Evolutionary conservation across 345 rosid species (phyloP), one percentile per base, ranked within the genome.

Genomic region (Noccaea bulbosa): DNA sequence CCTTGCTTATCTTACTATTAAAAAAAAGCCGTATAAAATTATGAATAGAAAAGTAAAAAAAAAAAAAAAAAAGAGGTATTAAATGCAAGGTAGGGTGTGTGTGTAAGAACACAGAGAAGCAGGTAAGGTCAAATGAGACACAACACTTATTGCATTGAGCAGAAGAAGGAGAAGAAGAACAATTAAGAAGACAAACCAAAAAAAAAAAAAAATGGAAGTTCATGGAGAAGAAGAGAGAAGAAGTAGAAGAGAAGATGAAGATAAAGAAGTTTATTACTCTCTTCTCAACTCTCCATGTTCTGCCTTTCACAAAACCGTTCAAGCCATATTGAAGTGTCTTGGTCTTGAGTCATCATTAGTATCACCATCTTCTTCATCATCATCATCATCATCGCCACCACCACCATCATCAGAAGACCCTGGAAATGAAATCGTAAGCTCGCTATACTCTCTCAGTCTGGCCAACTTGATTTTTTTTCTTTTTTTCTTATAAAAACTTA

Each of bases 201-300:
- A 60, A 74, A 20, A 75, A 14, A 8, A 2, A 50, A 60, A 74
- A 20, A 75, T 75, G 78, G 65, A 68, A 75, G 64, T 68, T 37
- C 62, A 68, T 7, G 65, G 64, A 62, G 64, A 75, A 24, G 56
- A 67, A 67, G 78, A 66, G 66, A 66, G 67, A 24, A 67, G 8
- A 63, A 45, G 32, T 24, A 63, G 63, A 53, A 34, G 60, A 66
- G 67, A 70, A 56, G 64, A 72, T 10, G 76, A 54, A 63, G 64
- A 63, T 24, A 37, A 54, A 45, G 45, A 72, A 72, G 56, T 60
- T 60, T 8, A 67, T 45, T 8, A 53, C 69, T 45, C 73, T 67
- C 47, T 74, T 67, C 30, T 74, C 63, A 74, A 74, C 73, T 59
- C 56, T 53, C 74, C 74, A 61, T 75, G 69, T 69, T 52, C 65